A percentile compares a stretch with the other conserved stretches of the same genome.
Conservation (phyloP, 371 early-diverging fungal genomes). For the Blakeslea trispora region DNA sequence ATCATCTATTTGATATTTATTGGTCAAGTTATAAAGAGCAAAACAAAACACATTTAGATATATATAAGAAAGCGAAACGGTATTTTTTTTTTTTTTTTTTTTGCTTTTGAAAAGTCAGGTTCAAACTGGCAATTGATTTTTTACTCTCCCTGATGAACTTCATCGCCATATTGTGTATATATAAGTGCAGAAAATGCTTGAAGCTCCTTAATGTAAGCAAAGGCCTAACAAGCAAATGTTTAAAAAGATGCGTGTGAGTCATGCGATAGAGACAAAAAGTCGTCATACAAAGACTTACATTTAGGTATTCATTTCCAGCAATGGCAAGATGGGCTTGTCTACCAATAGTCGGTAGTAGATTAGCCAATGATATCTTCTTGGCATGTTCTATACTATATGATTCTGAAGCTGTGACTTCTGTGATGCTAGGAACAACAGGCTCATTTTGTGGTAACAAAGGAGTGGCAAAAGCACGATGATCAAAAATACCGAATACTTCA, state of each 20-base stretch:
- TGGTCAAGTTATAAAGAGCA: no score
- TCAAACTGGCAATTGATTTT: no score
- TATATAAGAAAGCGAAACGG: no score
- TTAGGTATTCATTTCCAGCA: conserved; percentile 84
- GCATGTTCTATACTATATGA: no score
- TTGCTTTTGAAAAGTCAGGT: no score
- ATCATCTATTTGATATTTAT: no score
- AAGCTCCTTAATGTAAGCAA: conserved; percentile 70
- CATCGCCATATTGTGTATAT: conserved; percentile 66
- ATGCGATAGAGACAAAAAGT: not conserved
- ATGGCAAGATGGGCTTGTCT: conserved; percentile 79
- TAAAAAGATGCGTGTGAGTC: no score
- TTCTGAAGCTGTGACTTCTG: no score
- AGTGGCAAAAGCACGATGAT: conserved; percentile 41
- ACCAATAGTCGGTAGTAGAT: conserved; percentile 75
- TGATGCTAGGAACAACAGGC: no score
- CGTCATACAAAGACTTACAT: conserved; percentile 56
- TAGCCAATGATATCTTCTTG: conserved; percentile 70
- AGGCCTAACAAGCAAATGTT: conserved; percentile 43
- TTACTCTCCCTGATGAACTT: no score
- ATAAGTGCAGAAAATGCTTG: conserved; percentile 76
- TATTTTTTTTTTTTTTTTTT: no score
- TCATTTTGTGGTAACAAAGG: conserved; percentile 31
- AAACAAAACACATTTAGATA: no score
- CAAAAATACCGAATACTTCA: conserved; percentile 61